phyloP scores from a whole-genome alignment of 192 early-diverging fungal genomes.

The Coemansia sp. region DNA sequence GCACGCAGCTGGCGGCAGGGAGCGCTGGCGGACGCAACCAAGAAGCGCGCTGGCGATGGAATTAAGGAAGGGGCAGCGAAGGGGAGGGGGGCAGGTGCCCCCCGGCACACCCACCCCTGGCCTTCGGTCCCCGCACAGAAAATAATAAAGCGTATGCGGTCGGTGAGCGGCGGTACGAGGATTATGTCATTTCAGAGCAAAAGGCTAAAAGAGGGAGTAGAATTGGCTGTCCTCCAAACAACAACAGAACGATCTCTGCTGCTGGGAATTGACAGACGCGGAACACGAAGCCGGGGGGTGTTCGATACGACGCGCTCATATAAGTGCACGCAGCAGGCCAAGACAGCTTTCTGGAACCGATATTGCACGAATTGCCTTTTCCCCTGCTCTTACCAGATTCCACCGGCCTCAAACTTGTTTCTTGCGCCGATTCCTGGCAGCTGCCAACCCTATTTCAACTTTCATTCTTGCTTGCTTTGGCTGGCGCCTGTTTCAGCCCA shows the following conservation, averaged over 20 bases:
- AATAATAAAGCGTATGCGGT: slow-evolving; percentile 1
- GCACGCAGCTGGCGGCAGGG: neutral
- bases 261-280: slow-evolving; percentile 1
- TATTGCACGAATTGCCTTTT: neutral
- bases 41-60: neutral
- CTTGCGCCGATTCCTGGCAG: slow-evolving; percentile 5
- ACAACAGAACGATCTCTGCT: slow-evolving; percentile 12
- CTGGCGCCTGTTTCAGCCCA: neutral
- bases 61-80: neutral
- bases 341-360: neutral
- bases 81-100: neutral
- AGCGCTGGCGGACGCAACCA: neutral
- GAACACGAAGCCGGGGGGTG: slow-evolving; percentile 2
- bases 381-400: slow-evolving; percentile 1
- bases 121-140: slow-evolving; percentile 6
- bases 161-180: slow-evolving; percentile 7
- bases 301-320: neutral
- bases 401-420: slow-evolving; percentile 9
- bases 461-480: neutral
- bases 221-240: slow-evolving; percentile 14
- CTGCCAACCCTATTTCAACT: slow-evolving; percentile 2
- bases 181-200: slow-evolving; percentile 31
- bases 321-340: slow-evolving; percentile 2
- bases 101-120: neutral
- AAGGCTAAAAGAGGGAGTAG: slow-evolving; percentile 1